Conservation (phyloP, 2,329 filamentous ascomycete genomes). For the Fusarium stilboides region DNA sequence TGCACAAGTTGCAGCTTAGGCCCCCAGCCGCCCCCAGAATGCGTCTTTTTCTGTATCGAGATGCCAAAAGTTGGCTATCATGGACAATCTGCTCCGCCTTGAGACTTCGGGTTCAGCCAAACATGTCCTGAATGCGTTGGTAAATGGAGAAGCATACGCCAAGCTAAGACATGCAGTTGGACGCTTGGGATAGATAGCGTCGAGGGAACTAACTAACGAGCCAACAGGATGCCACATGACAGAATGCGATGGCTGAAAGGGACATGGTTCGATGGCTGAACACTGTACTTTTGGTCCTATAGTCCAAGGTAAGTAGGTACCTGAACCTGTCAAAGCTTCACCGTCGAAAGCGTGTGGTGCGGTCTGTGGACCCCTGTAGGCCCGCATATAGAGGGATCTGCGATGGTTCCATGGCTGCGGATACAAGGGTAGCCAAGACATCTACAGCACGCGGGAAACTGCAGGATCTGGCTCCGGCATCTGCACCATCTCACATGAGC, state of each 20-base stretch:
- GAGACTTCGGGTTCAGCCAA: not conserved
- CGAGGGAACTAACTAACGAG: conserved; percentile 4
- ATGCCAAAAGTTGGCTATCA: conserved; percentile 6
- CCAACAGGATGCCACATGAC: conserved; percentile 29
- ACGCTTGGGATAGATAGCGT: conserved; percentile 26
- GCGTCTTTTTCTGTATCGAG: conserved; percentile 39
- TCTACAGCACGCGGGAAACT: conserved; percentile 36
- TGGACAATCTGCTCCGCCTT: conserved; percentile 7
- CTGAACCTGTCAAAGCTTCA: conserved; percentile 18
- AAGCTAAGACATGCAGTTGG: conserved; percentile 31
- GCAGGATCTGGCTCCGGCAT: conserved; percentile 42
- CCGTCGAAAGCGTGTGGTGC: conserved; percentile 21
- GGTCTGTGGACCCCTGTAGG: conserved; percentile 18
- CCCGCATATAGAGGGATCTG: conserved; percentile 35
- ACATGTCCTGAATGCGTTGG: not conserved
- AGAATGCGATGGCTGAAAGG: conserved; percentile 16
- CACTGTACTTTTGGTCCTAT: conserved; percentile 11
- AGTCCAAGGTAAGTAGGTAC: conserved; percentile 13
- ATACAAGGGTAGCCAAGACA: conserved; percentile 40
- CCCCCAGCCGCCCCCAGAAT: conserved; percentile 11
- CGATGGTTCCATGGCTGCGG: conserved; percentile 35
- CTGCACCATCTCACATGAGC: conserved; percentile 35
- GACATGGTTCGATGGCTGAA: conserved; percentile 14
- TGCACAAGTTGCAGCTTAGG: conserved; percentile 20
- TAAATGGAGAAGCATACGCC: conserved; percentile 8